A percentile compares a stretch with the other conserved stretches of the same genome.
Conservation (phyloP, 208 protist species). For the Leishmania braziliensis region DNA sequence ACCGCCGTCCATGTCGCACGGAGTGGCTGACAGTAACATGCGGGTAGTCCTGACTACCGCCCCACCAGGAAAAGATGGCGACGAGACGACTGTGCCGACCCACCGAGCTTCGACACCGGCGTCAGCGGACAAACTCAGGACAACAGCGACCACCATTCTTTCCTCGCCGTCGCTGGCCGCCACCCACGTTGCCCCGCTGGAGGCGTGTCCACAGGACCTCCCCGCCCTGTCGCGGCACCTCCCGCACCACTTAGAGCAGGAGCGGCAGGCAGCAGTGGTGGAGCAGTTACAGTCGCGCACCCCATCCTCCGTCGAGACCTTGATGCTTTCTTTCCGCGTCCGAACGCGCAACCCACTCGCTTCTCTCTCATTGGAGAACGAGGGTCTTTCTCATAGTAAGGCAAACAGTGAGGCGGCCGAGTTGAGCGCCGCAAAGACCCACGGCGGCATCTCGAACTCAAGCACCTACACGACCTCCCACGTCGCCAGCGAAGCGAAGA, state of each 20-base stretch:
- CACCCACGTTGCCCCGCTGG: constrained; percentile 3
- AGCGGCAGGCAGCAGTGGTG: background rate
- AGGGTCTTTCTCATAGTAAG: background rate
- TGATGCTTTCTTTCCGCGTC: constrained; percentile 12
- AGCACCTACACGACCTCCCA: background rate
- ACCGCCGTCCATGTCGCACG: background rate
- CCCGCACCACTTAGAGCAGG: background rate
- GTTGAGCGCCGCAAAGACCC: background rate
- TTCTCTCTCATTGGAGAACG: background rate
- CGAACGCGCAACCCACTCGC: constrained; percentile 20
- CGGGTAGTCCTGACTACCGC: background rate
- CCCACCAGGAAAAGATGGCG: background rate
- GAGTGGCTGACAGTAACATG: background rate
- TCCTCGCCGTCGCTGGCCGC: background rate
- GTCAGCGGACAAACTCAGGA: background rate
- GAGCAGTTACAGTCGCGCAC: background rate
- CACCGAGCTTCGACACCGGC: background rate
- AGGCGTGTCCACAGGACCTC: constrained; percentile 22
- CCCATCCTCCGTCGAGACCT: constrained; percentile 3
- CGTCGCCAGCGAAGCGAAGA: constrained; percentile 9
- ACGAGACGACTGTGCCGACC: background rate
- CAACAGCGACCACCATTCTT: background rate
- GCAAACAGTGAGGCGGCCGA: background rate
- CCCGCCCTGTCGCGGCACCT: constrained; percentile 13
- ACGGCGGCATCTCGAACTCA: constrained; percentile 1